Evolutionary conservation across 495 filamentous ascomycete species (phyloP).

Genomic region (Bryoglossum gracile): DNA sequence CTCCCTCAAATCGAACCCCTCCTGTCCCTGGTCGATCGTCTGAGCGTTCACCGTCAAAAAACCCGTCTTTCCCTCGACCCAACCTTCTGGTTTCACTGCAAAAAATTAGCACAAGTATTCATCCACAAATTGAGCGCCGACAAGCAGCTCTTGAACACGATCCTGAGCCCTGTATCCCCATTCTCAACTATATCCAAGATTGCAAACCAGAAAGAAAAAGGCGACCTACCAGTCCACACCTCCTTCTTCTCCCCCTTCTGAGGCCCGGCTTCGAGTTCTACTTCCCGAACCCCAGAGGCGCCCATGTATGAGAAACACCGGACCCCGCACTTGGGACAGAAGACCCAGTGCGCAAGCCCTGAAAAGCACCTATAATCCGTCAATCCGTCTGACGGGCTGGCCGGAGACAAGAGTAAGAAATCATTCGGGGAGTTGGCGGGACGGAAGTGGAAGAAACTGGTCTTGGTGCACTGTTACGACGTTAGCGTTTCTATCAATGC

Average conservation of each 20-base stretch:
- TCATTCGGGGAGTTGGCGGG: constrained; percentile 23
- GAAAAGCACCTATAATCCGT: constrained; percentile 26
- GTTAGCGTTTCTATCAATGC: too few relatives aligned
- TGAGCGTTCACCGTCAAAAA: constrained; percentile 21
- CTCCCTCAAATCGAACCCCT: constrained; percentile 21
- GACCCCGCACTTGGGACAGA: constrained; percentile 28
- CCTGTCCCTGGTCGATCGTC: constrained; percentile 17
- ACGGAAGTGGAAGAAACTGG: constrained; percentile 28
- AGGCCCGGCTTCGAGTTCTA: constrained; percentile 18
- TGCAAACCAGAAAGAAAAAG: too few relatives aligned
- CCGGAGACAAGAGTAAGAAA: constrained; percentile 28
- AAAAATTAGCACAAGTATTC: too few relatives aligned
- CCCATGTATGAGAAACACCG: constrained; percentile 31
- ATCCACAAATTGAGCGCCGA: too few relatives aligned
- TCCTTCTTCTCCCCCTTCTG: constrained; percentile 16
- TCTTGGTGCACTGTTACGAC: constrained; percentile 33
- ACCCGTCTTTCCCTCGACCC: constrained; percentile 6
- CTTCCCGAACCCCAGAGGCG: constrained; percentile 20
- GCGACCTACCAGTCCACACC: constrained; percentile 12
- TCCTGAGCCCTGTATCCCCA: too few relatives aligned
- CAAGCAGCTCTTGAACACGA: too few relatives aligned
- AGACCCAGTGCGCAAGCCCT: constrained; percentile 25
- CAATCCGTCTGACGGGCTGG: constrained; percentile 21
- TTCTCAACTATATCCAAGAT: too few relatives aligned
- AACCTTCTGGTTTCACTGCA: constrained; percentile 12